Percentiles rank a stretch among this genome's conserved stretches.
phyloP scores from a whole-genome alignment of 768 basidiomycete genomes.

The Boletus insuetus region DNA sequence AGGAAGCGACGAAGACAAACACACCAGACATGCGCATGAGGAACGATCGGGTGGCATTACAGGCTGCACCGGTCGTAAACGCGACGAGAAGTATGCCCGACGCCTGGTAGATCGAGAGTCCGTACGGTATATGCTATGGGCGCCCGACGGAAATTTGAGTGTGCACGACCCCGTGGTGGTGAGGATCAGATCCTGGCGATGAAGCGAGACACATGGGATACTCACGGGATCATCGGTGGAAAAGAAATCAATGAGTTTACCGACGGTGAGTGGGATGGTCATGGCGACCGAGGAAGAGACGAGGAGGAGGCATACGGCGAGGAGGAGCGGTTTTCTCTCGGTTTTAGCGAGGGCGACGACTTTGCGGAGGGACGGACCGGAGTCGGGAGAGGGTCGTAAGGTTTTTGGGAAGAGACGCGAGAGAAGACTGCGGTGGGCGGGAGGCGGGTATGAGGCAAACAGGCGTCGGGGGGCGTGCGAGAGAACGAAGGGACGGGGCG shows the following conservation, averaged over 20 bases:
- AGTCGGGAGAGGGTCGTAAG: slow-evolving; percentile 37
- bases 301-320: slow-evolving; percentile 77
- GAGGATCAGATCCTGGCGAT: background rate
- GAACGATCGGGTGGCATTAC: slow-evolving; percentile 80
- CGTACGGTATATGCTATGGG: slow-evolving; percentile 70
- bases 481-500: background rate
- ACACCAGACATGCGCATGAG: slow-evolving; percentile 83
- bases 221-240: slow-evolving; percentile 64
- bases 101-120: slow-evolving; percentile 76
- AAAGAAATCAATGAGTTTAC: slow-evolving; percentile 93
- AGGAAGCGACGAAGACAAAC: background rate
- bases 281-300: slow-evolving; percentile 90
- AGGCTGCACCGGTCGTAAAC: slow-evolving; percentile 84
- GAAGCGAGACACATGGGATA: background rate
- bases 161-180: too few relatives aligned
- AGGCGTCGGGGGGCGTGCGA: slow-evolving; percentile 1
- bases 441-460: slow-evolving; percentile 8
- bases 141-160: too few relatives aligned
- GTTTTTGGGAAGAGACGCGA: slow-evolving; percentile 31
- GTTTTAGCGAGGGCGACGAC: slow-evolving; percentile 77
- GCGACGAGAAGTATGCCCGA: slow-evolving; percentile 67
- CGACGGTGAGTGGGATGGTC: slow-evolving; percentile 91
- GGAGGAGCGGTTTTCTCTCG: slow-evolving; percentile 71
- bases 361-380: slow-evolving; percentile 66
- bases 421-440: slow-evolving; percentile 15